Percentiles rank a stretch among this genome's conserved stretches.
Conservation (phyloP, 2,329 filamentous ascomycete genomes). For the Hyphodiscus sp. region DNA sequence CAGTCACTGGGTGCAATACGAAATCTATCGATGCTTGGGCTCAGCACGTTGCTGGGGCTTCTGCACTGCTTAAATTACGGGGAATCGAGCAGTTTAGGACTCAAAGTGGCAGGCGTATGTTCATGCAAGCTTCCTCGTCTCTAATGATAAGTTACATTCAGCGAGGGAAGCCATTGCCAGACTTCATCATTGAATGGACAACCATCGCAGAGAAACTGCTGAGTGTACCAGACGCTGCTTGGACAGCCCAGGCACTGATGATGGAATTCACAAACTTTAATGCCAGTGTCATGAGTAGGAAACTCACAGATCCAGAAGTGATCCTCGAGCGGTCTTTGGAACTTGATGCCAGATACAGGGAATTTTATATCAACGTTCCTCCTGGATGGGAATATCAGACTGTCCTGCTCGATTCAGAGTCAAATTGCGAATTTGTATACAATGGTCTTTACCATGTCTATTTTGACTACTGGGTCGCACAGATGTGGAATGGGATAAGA, state of each 20-base stretch:
- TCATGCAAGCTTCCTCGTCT: constrained; percentile 46
- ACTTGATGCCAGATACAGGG: constrained; percentile 18
- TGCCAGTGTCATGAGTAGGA: constrained; percentile 10
- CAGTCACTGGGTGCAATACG: constrained; percentile 41
- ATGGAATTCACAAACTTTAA: constrained; percentile 20
- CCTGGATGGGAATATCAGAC: constrained; percentile 18
- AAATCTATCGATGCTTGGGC: constrained; percentile 46
- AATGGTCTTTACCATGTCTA: constrained; percentile 26
- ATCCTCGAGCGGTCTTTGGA: constrained; percentile 19
- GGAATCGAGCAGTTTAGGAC: constrained; percentile 42
- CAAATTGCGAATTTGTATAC: constrained; percentile 21
- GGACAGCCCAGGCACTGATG: constrained; percentile 38
- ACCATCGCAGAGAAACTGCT: constrained; percentile 34
- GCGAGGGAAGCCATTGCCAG: constrained; percentile 42
- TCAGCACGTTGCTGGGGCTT: constrained; percentile 47
- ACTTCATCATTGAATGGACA: constrained; percentile 40
- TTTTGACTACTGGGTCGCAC: constrained; percentile 22
- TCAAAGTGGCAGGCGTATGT: constrained; percentile 43
- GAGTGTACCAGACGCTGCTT: constrained; percentile 35
- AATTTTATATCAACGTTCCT: constrained; percentile 10
- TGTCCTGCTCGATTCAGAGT: constrained; percentile 17
- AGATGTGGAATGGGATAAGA: constrained; percentile 25
- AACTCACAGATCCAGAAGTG: constrained; percentile 28
- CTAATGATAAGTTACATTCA: constrained; percentile 48
- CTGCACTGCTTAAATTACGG: constrained; percentile 43